These are phyloP conservation scores for Pythium dissimile DNA, from an alignment of 352 stramenopile genomes.

Conservation along the genomic window DNA sequence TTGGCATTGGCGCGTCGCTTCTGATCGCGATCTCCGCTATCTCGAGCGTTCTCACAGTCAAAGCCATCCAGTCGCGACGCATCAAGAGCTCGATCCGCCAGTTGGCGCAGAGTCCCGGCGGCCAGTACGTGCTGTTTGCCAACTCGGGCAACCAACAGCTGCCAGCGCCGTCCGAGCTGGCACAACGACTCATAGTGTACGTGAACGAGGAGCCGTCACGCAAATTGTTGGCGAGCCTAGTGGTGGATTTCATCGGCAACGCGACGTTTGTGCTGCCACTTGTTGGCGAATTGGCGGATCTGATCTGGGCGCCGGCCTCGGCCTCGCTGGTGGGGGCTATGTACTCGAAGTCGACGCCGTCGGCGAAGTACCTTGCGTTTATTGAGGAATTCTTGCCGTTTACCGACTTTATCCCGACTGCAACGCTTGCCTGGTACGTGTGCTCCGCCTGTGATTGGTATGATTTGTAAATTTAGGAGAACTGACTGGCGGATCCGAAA, in stretches of 20 bases:
- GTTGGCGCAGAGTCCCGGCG: slow-evolving; percentile 48
- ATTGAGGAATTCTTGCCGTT: slow-evolving; percentile 90
- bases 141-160: slow-evolving; percentile 33
- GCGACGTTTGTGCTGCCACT: slow-evolving; percentile 85
- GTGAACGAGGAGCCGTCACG: slow-evolving; percentile 51
- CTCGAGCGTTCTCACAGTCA: slow-evolving; percentile 44
- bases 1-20: slow-evolving; percentile 38
- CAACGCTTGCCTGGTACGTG: slow-evolving; percentile 87
- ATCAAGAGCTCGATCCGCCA: slow-evolving; percentile 39
- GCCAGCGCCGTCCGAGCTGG: slow-evolving; percentile 29
- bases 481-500: neutral
- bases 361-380: slow-evolving; percentile 85
- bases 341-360: slow-evolving; percentile 86
- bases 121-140: slow-evolving; percentile 61
- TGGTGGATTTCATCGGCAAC: slow-evolving; percentile 89
- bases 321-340: slow-evolving; percentile 88
- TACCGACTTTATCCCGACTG: slow-evolving; percentile 94
- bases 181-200: slow-evolving; percentile 32
- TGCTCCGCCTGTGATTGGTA: too few relatives aligned
- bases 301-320: slow-evolving; percentile 91
- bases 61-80: slow-evolving; percentile 44
- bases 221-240: slow-evolving; percentile 67
- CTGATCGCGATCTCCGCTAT: slow-evolving; percentile 44
- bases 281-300: slow-evolving; percentile 87
- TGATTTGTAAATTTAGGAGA: too few relatives aligned